phyloP scores from a whole-genome alignment of 129 eudicot genomes.

The Helianthus tuberosus region DNA sequence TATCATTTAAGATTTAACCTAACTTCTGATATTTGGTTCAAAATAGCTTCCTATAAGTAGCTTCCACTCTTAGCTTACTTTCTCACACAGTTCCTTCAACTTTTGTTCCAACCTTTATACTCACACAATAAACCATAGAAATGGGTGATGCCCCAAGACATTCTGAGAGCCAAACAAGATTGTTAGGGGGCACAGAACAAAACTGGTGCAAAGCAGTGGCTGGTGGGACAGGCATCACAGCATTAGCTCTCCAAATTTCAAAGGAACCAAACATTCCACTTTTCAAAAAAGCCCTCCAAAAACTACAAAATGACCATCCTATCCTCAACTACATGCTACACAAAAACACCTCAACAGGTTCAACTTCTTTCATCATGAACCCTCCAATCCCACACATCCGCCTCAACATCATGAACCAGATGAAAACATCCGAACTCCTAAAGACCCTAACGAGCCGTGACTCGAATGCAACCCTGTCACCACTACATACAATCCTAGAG shows the following conservation, averaged over 20 bases:
- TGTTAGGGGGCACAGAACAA: slow-evolving; percentile 45
- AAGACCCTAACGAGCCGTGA: slow-evolving; percentile 22
- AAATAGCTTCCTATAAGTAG: slow-evolving; percentile 21
- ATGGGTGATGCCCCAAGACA: slow-evolving; percentile 23
- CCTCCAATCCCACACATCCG: slow-evolving; percentile 29
- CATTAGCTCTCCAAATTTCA: slow-evolving; percentile 49
- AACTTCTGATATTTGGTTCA: slow-evolving; percentile 15
- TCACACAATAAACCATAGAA: slow-evolving; percentile 5
- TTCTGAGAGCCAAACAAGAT: slow-evolving; percentile 32
- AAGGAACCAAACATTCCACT: slow-evolving; percentile 35
- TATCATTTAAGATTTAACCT: slow-evolving; percentile 37
- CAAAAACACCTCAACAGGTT: slow-evolving; percentile 40
- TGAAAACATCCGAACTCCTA: slow-evolving; percentile 41
- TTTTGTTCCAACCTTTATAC: too few relatives aligned
- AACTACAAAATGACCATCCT: slow-evolving; percentile 57
- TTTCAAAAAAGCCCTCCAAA: slow-evolving; percentile 45
- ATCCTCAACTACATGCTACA: slow-evolving; percentile 53
- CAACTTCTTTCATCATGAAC: slow-evolving; percentile 40
- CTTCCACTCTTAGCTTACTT: not conserved
- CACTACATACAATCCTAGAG: slow-evolving; percentile 45
- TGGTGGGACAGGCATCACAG: slow-evolving; percentile 52
- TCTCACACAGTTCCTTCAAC: slow-evolving; percentile 2
- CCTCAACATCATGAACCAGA: slow-evolving; percentile 24
- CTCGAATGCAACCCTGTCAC: slow-evolving; percentile 28
- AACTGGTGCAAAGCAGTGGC: slow-evolving; percentile 52